Percentiles rank a stretch among this genome's conserved stretches.
Conservation (phyloP, 352 stramenopile species). For the Globisporangium polare region DNA sequence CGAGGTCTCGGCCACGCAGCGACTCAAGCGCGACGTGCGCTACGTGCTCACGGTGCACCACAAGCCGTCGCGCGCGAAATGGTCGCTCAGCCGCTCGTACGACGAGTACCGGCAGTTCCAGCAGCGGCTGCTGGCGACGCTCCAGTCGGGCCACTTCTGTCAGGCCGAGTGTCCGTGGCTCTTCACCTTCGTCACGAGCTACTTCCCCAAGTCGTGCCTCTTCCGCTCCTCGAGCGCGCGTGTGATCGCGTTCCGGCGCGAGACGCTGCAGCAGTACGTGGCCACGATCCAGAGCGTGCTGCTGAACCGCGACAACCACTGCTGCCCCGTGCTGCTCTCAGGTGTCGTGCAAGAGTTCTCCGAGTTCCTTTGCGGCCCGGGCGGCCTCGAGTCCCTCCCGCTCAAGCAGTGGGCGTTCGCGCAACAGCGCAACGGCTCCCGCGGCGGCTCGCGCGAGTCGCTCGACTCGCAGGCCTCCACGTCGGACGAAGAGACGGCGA, state of each 20-base stretch:
- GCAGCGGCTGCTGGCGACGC: constrained; percentile 23
- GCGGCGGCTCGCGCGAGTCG: constrained; percentile 9
- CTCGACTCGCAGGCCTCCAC: constrained; percentile 20
- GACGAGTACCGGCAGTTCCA: constrained; percentile 26
- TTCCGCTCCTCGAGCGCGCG: constrained; percentile 23
- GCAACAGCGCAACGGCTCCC: constrained; percentile 12
- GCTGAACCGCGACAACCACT: constrained; percentile 33
- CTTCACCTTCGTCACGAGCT: constrained; percentile 44
- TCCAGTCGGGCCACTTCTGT: constrained; percentile 43
- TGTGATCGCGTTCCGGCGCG: constrained; percentile 28
- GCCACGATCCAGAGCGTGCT: constrained; percentile 26
- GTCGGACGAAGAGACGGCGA: constrained; percentile 19
- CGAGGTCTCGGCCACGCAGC: constrained; percentile 3
- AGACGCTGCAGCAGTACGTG: constrained; percentile 37
- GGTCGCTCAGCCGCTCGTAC: constrained; percentile 7
- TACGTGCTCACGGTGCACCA: constrained; percentile 14
- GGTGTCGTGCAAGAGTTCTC: constrained; percentile 25
- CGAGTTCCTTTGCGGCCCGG: constrained; percentile 20
- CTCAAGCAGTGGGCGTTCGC: constrained; percentile 29
- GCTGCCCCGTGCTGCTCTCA: constrained; percentile 24
- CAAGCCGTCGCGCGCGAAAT: constrained; percentile 2
- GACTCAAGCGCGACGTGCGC: constrained; percentile 8
- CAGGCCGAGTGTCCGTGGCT: constrained; percentile 47
- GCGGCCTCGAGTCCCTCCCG: constrained; percentile 15
- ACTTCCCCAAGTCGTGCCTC: constrained; percentile 39